A percentile compares a stretch with the other conserved stretches of the same genome.
These are phyloP conservation scores for Colletotrichum musae DNA, from an alignment of 2,329 filamentous ascomycete genomes.

Conservation along the genomic window DNA sequence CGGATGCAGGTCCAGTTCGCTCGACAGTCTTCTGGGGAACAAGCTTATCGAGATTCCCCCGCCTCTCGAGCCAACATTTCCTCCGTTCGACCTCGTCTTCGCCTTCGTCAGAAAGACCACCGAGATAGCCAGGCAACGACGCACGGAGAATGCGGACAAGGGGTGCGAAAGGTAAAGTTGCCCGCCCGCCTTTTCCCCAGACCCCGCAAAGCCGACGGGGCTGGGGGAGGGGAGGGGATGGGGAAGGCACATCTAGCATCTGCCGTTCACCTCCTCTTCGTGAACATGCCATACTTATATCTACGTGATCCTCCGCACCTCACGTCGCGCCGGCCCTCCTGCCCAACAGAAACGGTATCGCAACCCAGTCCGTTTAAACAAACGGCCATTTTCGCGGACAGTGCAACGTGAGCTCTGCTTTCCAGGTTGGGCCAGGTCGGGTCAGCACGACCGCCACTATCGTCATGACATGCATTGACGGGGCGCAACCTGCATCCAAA, in stretches of 20 bases:
- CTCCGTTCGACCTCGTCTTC: background rate
- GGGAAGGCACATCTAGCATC: background rate
- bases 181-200: background rate
- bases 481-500: background rate
- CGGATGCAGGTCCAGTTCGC: background rate
- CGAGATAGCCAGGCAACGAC: background rate
- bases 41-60: no score
- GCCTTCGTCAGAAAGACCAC: background rate
- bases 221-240: background rate
- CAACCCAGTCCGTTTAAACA: no score
- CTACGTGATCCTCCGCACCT: no score
- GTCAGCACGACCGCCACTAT: no score
- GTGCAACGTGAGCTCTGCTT: background rate
- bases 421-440: background rate
- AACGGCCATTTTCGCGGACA: no score
- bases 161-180: background rate
- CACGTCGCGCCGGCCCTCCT: no score
- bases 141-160: background rate
- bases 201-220: background rate
- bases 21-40: conserved; percentile 28
- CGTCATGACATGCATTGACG: background rate
- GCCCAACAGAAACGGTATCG: no score
- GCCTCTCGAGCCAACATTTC: no score
- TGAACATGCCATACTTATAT: no score
- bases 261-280: no score